Percentiles rank a stretch among this genome's conserved stretches.
phyloP scores from a whole-genome alignment of 768 basidiomycete species.

The Stropharia rugosoannulata region DNA sequence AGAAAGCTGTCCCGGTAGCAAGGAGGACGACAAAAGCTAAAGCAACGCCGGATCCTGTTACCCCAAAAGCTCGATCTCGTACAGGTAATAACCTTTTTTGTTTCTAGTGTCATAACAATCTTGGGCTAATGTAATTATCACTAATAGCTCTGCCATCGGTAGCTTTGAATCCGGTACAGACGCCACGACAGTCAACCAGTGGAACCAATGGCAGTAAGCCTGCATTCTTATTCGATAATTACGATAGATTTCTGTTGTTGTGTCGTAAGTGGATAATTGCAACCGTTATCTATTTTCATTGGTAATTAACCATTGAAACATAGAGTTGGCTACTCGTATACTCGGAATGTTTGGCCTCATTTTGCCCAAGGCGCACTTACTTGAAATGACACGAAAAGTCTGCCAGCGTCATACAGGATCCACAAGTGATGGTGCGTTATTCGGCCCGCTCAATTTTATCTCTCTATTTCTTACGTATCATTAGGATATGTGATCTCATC shows the following conservation, averaged over 20 bases:
- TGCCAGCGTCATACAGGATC: constrained; percentile 46
- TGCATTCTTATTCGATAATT: constrained; percentile 34
- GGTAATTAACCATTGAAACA: background rate
- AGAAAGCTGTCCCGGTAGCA: constrained; percentile 25
- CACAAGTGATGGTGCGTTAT: constrained; percentile 44
- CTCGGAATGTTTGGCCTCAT: constrained; percentile 69
- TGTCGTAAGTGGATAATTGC: constrained; percentile 44
- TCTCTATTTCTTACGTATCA: background rate
- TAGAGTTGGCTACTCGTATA: constrained; percentile 59
- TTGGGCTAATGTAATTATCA: background rate
- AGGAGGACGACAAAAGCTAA: constrained; percentile 16
- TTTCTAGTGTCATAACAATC: background rate
- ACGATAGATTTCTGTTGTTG: constrained; percentile 42
- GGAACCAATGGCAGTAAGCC: constrained; percentile 9
- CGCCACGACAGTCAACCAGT: constrained; percentile 24
- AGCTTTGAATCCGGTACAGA: constrained; percentile 24
- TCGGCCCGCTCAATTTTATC: background rate
- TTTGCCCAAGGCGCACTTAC: constrained; percentile 62
- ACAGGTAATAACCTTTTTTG: constrained; percentile 26
- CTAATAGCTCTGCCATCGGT: constrained; percentile 27
- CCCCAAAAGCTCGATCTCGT: constrained; percentile 41
- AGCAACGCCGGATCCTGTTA: constrained; percentile 33
- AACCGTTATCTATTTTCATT: background rate
- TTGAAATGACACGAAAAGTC: constrained; percentile 64
- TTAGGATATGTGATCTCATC: constrained; percentile 65